Evolutionary conservation across 2,329 filamentous ascomycete species (phyloP).

Genomic region (Daldinia sp.): DNA sequence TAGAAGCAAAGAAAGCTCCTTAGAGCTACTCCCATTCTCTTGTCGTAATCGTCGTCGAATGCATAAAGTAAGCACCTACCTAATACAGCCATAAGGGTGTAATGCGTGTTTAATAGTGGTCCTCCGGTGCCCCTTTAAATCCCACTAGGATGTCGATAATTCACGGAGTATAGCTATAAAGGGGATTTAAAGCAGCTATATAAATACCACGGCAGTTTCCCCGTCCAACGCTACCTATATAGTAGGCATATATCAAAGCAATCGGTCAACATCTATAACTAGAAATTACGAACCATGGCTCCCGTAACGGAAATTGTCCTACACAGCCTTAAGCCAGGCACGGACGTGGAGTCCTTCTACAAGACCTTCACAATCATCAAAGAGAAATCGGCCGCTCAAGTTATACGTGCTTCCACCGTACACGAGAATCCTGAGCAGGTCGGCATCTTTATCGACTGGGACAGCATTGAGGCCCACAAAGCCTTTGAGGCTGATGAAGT

Average conservation of each 20-base stretch:
- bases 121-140: background rate
- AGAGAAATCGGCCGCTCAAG: conserved; percentile 36
- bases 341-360: conserved; percentile 21
- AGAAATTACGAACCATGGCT: conserved; percentile 37
- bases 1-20: background rate
- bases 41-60: conserved; percentile 3
- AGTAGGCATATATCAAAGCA: background rate
- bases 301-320: conserved; percentile 46
- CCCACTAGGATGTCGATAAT: background rate
- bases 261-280: background rate
- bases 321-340: conserved; percentile 33
- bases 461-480: conserved; percentile 39
- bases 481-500: conserved; percentile 35
- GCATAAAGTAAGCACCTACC: background rate
- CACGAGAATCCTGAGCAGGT: conserved; percentile 34
- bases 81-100: background rate
- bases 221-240: background rate
- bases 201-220: conserved; percentile 9
- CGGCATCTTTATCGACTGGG: conserved; percentile 48
- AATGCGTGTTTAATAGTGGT: background rate
- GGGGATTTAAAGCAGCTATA: background rate
- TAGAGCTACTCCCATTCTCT: background rate
- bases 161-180: background rate
- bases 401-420: conserved; percentile 35
- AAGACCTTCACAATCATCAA: conserved; percentile 21